Evolutionary conservation across 2,329 filamentous ascomycete genomes (phyloP).

Genomic region (Aquanectria penicillioides): DNA sequence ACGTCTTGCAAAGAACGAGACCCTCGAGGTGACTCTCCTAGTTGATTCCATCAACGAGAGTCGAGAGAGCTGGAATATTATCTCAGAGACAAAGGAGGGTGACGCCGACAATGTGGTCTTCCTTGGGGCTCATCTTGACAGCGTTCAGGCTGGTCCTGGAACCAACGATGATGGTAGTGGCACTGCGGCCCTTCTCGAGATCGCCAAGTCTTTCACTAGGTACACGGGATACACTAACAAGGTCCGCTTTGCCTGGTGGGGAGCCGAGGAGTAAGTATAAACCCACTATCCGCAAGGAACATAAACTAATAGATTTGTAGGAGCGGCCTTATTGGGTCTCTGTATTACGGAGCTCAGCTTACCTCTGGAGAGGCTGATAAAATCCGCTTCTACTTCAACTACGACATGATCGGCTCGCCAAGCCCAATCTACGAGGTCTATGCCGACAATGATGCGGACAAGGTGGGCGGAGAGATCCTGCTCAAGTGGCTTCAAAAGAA

Average conservation of each 20-base stretch:
- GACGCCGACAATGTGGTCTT: slow-evolving; percentile 55
- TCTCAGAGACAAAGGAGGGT: slow-evolving; percentile 55
- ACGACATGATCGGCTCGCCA: slow-evolving; percentile 72
- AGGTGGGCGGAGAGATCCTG: slow-evolving; percentile 47
- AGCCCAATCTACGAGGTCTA: slow-evolving; percentile 53
- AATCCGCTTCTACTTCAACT: slow-evolving; percentile 75
- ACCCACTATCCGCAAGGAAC: rapidly evolving
- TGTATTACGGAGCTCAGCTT: slow-evolving; percentile 51
- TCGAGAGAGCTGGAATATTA: slow-evolving; percentile 53
- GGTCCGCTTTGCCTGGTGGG: slow-evolving; percentile 56
- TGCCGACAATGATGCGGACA: slow-evolving; percentile 51
- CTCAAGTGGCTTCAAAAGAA: slow-evolving; percentile 48
- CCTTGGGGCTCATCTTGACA: slow-evolving; percentile 54
- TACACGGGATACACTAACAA: slow-evolving; percentile 54
- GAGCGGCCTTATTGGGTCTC: slow-evolving; percentile 55
- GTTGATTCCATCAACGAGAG: slow-evolving; percentile 51
- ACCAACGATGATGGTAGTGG: slow-evolving; percentile 55
- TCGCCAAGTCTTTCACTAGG: slow-evolving; percentile 49
- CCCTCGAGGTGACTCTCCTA: slow-evolving; percentile 46
- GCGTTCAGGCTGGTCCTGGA: slow-evolving; percentile 51
- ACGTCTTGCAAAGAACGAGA: slow-evolving; percentile 46
- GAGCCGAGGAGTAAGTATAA: slow-evolving; percentile 50
- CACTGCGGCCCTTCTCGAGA: slow-evolving; percentile 50
- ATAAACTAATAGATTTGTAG: slow-evolving; percentile 33
- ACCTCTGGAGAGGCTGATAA: slow-evolving; percentile 56